A percentile compares a stretch with the other conserved stretches of the same genome.
Conservation (phyloP, 352 stramenopile species). For the Aphanomyces euteiches region DNA sequence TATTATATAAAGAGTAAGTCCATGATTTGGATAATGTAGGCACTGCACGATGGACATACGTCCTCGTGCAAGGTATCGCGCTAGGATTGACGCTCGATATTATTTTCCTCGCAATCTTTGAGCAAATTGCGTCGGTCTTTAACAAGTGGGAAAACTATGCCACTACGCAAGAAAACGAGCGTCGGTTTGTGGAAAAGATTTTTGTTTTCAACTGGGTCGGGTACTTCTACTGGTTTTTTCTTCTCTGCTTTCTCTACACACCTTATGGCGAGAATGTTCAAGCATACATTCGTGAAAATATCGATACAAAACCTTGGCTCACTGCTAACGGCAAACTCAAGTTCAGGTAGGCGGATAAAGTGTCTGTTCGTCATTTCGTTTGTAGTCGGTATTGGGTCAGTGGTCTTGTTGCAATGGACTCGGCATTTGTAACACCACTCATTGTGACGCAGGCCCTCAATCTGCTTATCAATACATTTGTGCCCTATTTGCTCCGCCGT, state of each 20-base stretch:
- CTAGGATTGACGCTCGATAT: constrained; percentile 60
- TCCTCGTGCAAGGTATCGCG: constrained; percentile 56
- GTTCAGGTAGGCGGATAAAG: constrained; percentile 35
- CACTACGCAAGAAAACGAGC: constrained; percentile 52
- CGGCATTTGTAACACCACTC: constrained; percentile 61
- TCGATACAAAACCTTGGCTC: constrained; percentile 42
- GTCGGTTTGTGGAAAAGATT: constrained; percentile 54
- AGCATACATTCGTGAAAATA: constrained; percentile 39
- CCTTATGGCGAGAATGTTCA: constrained; percentile 52
- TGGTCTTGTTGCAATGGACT: constrained; percentile 58
- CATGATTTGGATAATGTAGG: constrained; percentile 30
- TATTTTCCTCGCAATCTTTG: constrained; percentile 62
- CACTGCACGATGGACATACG: constrained; percentile 62
- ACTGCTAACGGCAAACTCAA: constrained; percentile 41
- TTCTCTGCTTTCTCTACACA: constrained; percentile 60
- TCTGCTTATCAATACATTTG: constrained; percentile 63
- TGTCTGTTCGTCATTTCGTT: background rate
- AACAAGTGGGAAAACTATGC: constrained; percentile 65
- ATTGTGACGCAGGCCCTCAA: constrained; percentile 69
- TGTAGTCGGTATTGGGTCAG: constrained; percentile 52
- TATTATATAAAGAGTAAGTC: background rate
- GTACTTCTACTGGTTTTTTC: constrained; percentile 72
- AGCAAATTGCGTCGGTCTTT: constrained; percentile 47
- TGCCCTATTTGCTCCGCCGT: constrained; percentile 48
- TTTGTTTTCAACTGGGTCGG: constrained; percentile 72